Percentiles rank a stretch among this genome's conserved stretches.
phyloP scores from a whole-genome alignment of 2,329 filamentous ascomycete genomes.

The Trichoderma harzianum region DNA sequence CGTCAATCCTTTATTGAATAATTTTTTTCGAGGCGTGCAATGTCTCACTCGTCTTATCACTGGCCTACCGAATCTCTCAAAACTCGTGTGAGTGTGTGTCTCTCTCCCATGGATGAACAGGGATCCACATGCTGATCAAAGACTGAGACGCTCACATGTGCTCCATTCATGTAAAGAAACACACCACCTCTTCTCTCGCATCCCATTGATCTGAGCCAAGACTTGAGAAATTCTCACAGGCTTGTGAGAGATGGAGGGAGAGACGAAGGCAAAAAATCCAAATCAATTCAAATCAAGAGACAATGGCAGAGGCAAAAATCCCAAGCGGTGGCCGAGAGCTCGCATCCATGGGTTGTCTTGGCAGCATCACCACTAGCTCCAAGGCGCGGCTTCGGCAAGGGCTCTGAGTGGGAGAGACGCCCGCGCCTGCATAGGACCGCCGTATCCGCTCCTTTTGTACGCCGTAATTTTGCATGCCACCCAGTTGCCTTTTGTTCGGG shows the following conservation, averaged over 20 bases:
- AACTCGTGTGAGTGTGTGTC: not conserved
- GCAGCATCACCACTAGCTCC: not conserved
- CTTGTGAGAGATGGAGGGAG: not conserved
- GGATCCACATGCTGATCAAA: slow-evolving; percentile 1
- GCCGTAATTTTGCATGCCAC: not conserved
- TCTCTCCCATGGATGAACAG: not conserved
- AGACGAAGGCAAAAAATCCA: not conserved
- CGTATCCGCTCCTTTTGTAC: not conserved
- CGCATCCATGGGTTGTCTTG: not conserved
- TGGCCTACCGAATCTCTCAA: not conserved
- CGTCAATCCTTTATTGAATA: not conserved
- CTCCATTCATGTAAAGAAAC: not conserved
- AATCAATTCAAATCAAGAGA: not conserved
- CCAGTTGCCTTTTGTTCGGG: not conserved
- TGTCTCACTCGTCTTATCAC: not conserved
- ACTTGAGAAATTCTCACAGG: not conserved
- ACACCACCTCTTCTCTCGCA: not conserved
- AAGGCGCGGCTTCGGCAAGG: not conserved
- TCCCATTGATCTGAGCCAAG: not conserved
- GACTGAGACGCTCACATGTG: not conserved
- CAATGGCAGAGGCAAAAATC: not conserved
- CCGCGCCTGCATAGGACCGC: not conserved
- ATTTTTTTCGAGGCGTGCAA: not conserved
- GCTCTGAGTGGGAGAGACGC: not conserved
- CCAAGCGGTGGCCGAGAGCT: not conserved